Evolutionary conservation across 2,329 filamentous ascomycete genomes (phyloP), one percentile per base, ranked within the genome.

Genomic region (Pseudogymnoascus sp.): DNA sequence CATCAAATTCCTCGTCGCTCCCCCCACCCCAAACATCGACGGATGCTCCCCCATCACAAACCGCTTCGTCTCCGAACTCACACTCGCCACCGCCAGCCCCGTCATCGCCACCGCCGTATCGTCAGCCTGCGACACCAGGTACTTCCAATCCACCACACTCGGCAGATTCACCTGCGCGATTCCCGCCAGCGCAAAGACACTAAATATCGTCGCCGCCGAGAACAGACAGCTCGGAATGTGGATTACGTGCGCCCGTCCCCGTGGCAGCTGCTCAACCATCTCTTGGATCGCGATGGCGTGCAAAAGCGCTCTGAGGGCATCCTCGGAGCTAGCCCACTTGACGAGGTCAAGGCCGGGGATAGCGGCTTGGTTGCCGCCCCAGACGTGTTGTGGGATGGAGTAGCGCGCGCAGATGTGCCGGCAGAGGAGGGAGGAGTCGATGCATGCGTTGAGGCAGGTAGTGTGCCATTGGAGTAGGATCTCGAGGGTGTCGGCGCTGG

Each of bases 241-340:
- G 10, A 78, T 75, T 0, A 76, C 76, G 65, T 79, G 78, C 2
- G 77, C 77, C 10, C 77, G 72, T 2, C 77, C 78, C 24, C 77
- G 69, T 1, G 78, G 78, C 6, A 79, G 66, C 64, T 78, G 74
- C 62, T 79, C 77, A 10, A 79, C 70, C 11, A 79, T 79, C 38
- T 79, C 76, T 64, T 79, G 78, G 16, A 79, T 79, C 0, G 77
- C 76, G 38, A 77, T 73, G 2, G 78, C 77, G 41, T 79, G 78
- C 8, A 79, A 66, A 4, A 79, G 67, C 3, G 77, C 75, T 33
- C 74, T 71, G 3, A 76, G 73, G 5, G 77, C 77, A 61, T 78
- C 73, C 38, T 75, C 71, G 0, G 73, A 76, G 6, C 68, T 70
- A 1, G 69, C 72, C 78, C 77, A 79, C 37, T 71, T 71, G 1